Percentiles rank a stretch among this genome's conserved stretches.
These are phyloP conservation scores for Kodamaea leandrae DNA, from an alignment of 805 yeast genomes.

Conservation along the genomic window DNA sequence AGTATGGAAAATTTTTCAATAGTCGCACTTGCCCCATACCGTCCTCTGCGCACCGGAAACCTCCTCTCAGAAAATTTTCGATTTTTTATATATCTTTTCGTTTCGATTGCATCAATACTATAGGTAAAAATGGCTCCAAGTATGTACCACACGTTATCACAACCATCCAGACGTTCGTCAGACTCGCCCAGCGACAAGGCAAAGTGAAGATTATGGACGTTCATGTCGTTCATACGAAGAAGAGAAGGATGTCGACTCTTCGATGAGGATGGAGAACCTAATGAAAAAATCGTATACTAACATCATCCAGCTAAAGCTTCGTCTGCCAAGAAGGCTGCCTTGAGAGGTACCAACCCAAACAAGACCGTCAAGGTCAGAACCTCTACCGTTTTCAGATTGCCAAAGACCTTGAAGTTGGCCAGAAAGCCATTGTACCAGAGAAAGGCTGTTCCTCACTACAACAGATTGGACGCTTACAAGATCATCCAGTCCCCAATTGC, in stretches of 20 bases:
- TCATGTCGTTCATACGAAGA: too few relatives aligned
- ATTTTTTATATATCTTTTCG: conserved; percentile 9
- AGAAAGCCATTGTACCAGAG: conserved; percentile 94
- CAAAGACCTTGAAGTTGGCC: conserved; percentile 93
- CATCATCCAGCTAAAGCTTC: conserved; percentile 69
- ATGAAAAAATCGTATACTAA: conserved; percentile 9
- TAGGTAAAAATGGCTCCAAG: conserved; percentile 27
- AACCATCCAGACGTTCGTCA: conserved; percentile 1
- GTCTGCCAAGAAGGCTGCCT: conserved; percentile 98
- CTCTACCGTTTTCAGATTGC: conserved; percentile 91
- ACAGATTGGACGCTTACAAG: conserved; percentile 95
- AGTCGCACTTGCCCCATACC: conserved; percentile 3
- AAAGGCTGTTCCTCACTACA: conserved; percentile 96
- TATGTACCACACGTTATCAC: conserved; percentile 11
- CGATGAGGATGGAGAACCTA: not conserved
- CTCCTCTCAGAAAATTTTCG: conserved; percentile 14
- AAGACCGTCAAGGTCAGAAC: conserved; percentile 93
- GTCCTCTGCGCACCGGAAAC: conserved; percentile 5
- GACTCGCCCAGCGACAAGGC: not conserved
- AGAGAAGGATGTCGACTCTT: too few relatives aligned
- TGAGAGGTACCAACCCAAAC: conserved; percentile 92
- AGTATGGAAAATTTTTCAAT: conserved; percentile 9
- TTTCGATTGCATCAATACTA: conserved; percentile 9
- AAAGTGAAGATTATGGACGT: not conserved
- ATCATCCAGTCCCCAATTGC: conserved; percentile 92